phyloP scores from a whole-genome alignment of 1,284 basidiomycete species.

The Ceratobasidium sp. region DNA sequence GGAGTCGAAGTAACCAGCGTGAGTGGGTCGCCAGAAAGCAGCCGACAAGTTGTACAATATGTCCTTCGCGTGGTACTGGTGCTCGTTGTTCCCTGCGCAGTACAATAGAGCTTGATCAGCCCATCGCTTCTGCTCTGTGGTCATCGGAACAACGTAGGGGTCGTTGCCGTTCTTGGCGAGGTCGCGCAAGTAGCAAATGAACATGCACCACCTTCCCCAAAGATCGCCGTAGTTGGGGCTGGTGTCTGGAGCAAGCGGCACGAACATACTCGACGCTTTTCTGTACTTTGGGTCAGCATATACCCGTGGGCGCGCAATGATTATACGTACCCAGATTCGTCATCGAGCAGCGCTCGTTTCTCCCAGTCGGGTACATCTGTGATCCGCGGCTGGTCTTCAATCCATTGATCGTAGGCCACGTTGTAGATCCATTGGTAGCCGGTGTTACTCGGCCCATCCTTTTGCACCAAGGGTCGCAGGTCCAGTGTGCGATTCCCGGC shows the following conservation, averaged over 20 bases:
- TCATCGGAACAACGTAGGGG: background rate
- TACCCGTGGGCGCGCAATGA: no score
- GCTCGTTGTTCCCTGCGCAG: background rate
- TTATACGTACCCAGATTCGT: background rate
- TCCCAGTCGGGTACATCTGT: no score
- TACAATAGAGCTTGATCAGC: background rate
- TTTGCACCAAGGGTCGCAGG: no score
- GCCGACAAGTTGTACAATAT: background rate
- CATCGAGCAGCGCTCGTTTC: background rate
- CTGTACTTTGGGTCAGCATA: no score
- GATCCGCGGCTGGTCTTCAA: no score
- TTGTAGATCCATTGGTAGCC: no score
- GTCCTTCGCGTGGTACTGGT: no score
- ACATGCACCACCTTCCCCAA: background rate
- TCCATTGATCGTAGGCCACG: no score
- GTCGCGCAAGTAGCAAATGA: background rate
- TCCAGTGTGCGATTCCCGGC: no score
- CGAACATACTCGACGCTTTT: no score
- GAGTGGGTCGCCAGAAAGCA: constrained; percentile 3
- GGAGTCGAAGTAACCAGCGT: background rate
- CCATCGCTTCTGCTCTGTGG: background rate
- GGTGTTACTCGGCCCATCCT: no score
- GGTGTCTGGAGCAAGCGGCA: background rate
- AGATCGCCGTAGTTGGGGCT: background rate
- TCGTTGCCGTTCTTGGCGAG: background rate